Conservation (phyloP, 129 eudicot genomes). For the Centrapalus pauciflorus region DNA sequence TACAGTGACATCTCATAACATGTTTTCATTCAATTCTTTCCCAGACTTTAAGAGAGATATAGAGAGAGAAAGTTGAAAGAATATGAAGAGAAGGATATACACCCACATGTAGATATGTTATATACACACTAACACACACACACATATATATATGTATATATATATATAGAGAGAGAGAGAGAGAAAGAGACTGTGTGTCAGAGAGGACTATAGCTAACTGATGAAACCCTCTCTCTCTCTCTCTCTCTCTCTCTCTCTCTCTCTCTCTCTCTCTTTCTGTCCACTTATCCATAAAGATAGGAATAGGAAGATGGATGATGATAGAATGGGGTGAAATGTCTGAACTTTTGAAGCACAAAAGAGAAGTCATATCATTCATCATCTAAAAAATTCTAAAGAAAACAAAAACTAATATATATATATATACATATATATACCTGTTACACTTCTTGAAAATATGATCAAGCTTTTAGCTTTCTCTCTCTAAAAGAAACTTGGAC, state of each 20-base stretch:
- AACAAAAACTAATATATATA: no score
- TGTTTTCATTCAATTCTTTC: background rate
- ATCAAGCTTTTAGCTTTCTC: background rate
- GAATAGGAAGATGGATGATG: no score
- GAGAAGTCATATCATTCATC: conserved; percentile 21
- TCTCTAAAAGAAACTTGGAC: background rate
- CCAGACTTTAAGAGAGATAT: conserved; percentile 2
- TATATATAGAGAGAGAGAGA: background rate
- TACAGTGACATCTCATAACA: conserved; percentile 17
- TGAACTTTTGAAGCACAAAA: conserved; percentile 30
- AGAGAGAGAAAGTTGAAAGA: background rate
- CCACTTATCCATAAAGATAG: conserved; percentile 13
- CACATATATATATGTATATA: conserved; percentile 1
- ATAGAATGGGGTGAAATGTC: conserved; percentile 16
- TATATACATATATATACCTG: background rate
- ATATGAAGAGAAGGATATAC: conserved; percentile 1
- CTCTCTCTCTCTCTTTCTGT: conserved; percentile 3
- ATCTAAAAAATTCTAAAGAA: background rate
- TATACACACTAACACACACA: no score
- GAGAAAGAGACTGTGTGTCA: background rate
- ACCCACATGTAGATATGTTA: conserved; percentile 21
- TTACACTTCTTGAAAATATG: no score
- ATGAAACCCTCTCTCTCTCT: background rate
- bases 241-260: conserved; percentile 1
- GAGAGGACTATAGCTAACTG: background rate